Conservation (phyloP, 2,329 filamentous ascomycete genomes). For the Beauveria medogensis region DNA sequence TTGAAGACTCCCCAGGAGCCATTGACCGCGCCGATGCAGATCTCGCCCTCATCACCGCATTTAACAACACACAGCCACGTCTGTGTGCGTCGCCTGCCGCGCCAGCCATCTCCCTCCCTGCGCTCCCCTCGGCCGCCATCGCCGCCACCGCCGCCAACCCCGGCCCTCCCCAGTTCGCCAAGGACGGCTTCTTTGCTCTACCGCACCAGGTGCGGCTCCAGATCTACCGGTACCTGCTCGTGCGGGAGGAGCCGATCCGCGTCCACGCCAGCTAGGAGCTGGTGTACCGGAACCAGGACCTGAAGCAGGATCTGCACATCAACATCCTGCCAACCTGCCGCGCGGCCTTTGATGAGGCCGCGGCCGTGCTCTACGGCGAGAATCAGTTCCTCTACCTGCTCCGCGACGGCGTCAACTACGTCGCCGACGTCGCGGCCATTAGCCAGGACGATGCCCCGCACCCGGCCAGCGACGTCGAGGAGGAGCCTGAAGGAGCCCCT, state of each 20-base stretch:
- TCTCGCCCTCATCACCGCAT: not conserved
- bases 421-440: constrained; percentile 14
- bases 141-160: not conserved
- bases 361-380: constrained; percentile 36
- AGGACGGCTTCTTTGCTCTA: constrained; percentile 13
- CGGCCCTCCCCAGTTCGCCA: not conserved
- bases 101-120: not conserved
- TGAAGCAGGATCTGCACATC: constrained; percentile 21
- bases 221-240: constrained; percentile 26
- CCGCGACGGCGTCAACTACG: constrained; percentile 26
- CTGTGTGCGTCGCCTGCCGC: not conserved
- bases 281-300: constrained; percentile 20
- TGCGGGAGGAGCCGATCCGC: constrained; percentile 23
- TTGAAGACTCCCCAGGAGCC: not conserved
- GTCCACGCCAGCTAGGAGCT: constrained; percentile 27
- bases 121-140: no score
- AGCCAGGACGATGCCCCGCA: constrained; percentile 14
- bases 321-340: constrained; percentile 28
- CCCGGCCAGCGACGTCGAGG: constrained; percentile 14
- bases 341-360: constrained; percentile 28
- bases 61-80: not conserved
- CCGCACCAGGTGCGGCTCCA: constrained; percentile 23
- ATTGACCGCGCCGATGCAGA: not conserved
- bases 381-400: constrained; percentile 41
- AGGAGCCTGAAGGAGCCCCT: not conserved